These are phyloP conservation scores for Metarhizium anisopliae DNA, from an alignment of 2,329 filamentous ascomycete species.

Conservation along the genomic window DNA sequence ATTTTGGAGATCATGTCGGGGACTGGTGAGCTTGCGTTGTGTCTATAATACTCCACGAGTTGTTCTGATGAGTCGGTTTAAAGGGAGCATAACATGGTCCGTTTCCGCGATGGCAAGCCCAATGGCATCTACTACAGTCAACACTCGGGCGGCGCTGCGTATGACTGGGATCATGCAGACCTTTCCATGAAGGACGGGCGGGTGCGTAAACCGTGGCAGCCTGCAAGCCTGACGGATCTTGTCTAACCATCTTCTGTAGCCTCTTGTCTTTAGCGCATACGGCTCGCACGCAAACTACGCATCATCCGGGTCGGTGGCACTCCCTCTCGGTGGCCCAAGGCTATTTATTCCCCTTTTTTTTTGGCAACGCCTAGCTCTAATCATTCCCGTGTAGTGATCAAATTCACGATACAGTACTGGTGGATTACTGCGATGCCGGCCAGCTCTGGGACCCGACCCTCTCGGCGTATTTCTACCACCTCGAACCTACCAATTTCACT, in stretches of 20 bases:
- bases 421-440: slow-evolving; percentile 21
- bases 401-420: slow-evolving; percentile 17
- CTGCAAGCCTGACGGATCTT: neutral
- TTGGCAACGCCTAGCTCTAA: neutral
- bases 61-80: neutral
- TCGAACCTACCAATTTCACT: slow-evolving; percentile 11
- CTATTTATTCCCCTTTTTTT: neutral
- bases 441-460: slow-evolving; percentile 19
- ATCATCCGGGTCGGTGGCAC: slow-evolving; percentile 14
- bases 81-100: slow-evolving; percentile 25
- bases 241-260: slow-evolving; percentile 8
- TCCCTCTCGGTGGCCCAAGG: neutral
- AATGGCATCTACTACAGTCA: slow-evolving; percentile 20
- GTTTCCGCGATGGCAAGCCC: slow-evolving; percentile 17
- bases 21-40: slow-evolving; percentile 13
- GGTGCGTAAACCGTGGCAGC: slow-evolving; percentile 10
- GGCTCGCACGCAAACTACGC: slow-evolving; percentile 22
- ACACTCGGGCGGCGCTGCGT: slow-evolving; percentile 15
- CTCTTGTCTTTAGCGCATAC: slow-evolving; percentile 19
- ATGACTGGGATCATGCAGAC: slow-evolving; percentile 14
- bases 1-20: slow-evolving; percentile 18
- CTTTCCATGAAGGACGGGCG: slow-evolving; percentile 14
- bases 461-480: slow-evolving; percentile 21
- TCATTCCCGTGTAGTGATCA: slow-evolving; percentile 12
- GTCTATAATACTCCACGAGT: neutral